Base-by-base conservation (phyloP, 202 grass and related monocot genomes). In the Schoenoplectus tabernaemontani region DNA sequence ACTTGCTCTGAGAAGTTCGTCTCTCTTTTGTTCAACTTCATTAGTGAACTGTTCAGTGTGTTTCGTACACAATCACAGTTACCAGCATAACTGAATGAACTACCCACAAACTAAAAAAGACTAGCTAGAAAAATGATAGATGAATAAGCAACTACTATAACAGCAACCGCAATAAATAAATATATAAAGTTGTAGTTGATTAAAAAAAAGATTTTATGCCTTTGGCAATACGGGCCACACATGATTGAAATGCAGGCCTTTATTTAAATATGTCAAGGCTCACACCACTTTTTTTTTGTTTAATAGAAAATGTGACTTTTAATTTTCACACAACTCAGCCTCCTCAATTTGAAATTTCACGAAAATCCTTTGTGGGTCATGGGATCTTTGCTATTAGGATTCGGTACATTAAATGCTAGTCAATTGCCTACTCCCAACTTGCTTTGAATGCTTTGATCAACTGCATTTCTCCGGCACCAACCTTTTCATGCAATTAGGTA, bases 321-420 rank as follows among this genome's bases (percentile, higher is more conserved):
- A n/a, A n/a, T 51, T 74, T 8, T 7, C 70, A 8, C 13, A 34
- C 12, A 32, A 34, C 26, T 33, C 24, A n/a, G 54, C 7, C 70
- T 74, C 34, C 51, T 9, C 6, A 64, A 26, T 61, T 15, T 8
- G 57, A 48, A 8, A 15, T 30, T 50, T 80, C 77, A 80, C 77
- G 57, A 64, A 59, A 80, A 80, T 64, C 58, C 59, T 80, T 80
- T 80, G 77, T 80, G 77, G 77, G 77, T 80, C 77, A 80, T 80
- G 77, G 77, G 57, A 47, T 80, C 39, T 80, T 80, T 80, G 54
- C 59, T 64, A 32, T 80, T 80, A 9, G 42, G 43, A 64, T 23
- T 50, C 59, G n/a, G 60, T 47, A 48, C 77, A 80, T 64, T 80
- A n/a, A 80, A 80, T 46, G 77, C 44, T 13, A 74, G 7, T n/a